Evolutionary conservation across 257 asterid genomes (phyloP).

Genomic region (Scutellaria barbata): DNA sequence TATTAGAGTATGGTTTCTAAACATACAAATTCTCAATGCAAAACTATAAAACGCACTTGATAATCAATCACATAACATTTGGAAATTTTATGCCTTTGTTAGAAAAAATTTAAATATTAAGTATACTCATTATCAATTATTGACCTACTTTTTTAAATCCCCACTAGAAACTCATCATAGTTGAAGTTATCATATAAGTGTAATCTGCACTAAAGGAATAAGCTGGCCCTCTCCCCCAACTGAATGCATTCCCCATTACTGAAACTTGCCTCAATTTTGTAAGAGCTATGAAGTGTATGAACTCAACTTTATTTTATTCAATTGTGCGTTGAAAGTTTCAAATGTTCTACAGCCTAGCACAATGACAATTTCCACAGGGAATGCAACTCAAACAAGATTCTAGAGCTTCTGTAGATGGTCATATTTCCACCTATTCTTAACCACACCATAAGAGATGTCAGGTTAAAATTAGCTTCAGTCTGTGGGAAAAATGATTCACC

Average conservation of each 20-base stretch:
- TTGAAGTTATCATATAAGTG: not conserved
- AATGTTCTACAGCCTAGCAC: not conserved
- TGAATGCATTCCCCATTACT: not conserved
- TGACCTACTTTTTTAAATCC: not conserved
- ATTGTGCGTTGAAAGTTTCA: not conserved
- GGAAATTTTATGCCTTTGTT: too few relatives aligned
- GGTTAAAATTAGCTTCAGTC: not conserved
- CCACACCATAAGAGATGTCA: constrained; percentile 4
- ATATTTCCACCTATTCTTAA: not conserved
- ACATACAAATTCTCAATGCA: not conserved
- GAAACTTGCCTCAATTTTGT: not conserved
- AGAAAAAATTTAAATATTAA: not conserved
- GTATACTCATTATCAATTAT: not conserved
- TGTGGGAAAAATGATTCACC: constrained; percentile 4
- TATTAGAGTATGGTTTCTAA: not conserved
- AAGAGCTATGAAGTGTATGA: not conserved
- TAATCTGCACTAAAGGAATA: not conserved
- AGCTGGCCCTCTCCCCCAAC: not conserved
- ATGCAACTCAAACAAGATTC: constrained; percentile 1
- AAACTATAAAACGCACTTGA: too few relatives aligned
- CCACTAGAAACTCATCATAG: not conserved
- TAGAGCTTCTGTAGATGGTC: constrained; percentile 16
- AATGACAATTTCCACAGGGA: not conserved
- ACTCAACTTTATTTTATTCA: constrained; percentile 6
- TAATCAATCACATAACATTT: too few relatives aligned